phyloP scores from a whole-genome alignment of 768 basidiomycete genomes.

The Russula vinacea region DNA sequence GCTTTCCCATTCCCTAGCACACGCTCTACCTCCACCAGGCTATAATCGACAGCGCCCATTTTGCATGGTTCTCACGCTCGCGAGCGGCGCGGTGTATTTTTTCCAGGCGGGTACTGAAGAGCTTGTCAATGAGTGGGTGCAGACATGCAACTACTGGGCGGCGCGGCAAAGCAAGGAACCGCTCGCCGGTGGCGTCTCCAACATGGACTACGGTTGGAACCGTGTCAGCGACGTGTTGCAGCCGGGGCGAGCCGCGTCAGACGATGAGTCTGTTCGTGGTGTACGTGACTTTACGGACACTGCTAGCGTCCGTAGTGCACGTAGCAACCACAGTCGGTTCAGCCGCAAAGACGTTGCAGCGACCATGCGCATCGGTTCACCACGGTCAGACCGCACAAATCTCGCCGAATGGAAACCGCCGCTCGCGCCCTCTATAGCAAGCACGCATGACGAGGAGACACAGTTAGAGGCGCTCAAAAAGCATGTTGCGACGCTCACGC shows the following conservation, averaged over 20 bases:
- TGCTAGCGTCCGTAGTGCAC: conserved; percentile 70
- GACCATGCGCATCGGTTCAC: conserved; percentile 65
- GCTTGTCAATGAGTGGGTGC: conserved; percentile 98
- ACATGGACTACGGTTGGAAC: conserved; percentile 99
- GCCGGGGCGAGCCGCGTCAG: conserved; percentile 54
- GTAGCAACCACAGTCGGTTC: conserved; percentile 71
- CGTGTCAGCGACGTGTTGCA: conserved; percentile 56
- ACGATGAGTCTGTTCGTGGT: conserved; percentile 49
- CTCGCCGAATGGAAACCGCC: conserved; percentile 97
- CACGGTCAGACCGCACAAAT: conserved; percentile 69
- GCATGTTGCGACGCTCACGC: conserved; percentile 71
- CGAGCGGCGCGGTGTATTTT: conserved; percentile 90
- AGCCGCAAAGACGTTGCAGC: conserved; percentile 66
- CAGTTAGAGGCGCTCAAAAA: conserved; percentile 87
- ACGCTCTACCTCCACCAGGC: conserved; percentile 84
- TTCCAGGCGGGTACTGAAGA: conserved; percentile 99
- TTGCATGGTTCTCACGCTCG: conserved; percentile 89
- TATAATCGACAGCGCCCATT: conserved; percentile 88
- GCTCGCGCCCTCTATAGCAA: conserved; percentile 75
- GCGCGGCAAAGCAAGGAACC: conserved; percentile 95
- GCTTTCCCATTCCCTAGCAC: conserved; percentile 84
- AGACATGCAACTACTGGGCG: conserved; percentile 99
- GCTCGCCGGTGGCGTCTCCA: conserved; percentile 91
- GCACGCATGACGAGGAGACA: conserved; percentile 85
- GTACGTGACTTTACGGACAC: conserved; percentile 58